A percentile compares a stretch with the other conserved stretches of the same genome.
Evolutionary conservation across 192 early-diverging fungal species (phyloP).

Genomic region (Funneliformis geosporum): DNA sequence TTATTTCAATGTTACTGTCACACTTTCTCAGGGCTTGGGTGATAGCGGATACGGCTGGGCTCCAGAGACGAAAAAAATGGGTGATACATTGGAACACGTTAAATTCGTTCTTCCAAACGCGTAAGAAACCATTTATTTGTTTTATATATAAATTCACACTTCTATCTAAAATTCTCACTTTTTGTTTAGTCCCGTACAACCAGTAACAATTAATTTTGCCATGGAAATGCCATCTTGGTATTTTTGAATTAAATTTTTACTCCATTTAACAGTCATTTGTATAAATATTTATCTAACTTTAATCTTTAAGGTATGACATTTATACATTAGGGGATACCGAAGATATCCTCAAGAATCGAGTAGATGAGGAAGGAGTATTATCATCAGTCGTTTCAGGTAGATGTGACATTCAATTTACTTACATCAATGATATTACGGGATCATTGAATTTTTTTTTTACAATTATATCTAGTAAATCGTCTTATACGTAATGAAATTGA

Average conservation of each 20-base stretch:
- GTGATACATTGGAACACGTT: constrained; percentile 67
- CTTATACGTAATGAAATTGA: constrained; percentile 73
- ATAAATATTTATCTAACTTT: background rate
- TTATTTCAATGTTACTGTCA: no score
- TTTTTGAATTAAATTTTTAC: constrained; percentile 57
- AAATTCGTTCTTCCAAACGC: constrained; percentile 93
- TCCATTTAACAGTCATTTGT: constrained; percentile 46
- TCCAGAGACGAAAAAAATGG: constrained; percentile 56
- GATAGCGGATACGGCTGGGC: constrained; percentile 64
- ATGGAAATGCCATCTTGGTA: constrained; percentile 91
- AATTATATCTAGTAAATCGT: background rate
- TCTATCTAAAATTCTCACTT: background rate
- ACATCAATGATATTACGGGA: background rate
- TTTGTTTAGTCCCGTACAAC: constrained; percentile 48
- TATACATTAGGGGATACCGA: constrained; percentile 54
- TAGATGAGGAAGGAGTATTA: constrained; percentile 33
- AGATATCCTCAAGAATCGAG: constrained; percentile 57
- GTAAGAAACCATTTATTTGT: constrained; percentile 36
- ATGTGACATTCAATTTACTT: background rate
- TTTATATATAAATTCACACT: background rate
- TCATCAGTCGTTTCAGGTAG: background rate
- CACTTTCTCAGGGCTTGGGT: constrained; percentile 46
- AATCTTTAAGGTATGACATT: constrained; percentile 29
- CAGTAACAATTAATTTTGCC: constrained; percentile 80
- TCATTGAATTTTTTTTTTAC: background rate